phyloP scores from a whole-genome alignment of 1,284 basidiomycete genomes.

The Pterulicium gracile region DNA sequence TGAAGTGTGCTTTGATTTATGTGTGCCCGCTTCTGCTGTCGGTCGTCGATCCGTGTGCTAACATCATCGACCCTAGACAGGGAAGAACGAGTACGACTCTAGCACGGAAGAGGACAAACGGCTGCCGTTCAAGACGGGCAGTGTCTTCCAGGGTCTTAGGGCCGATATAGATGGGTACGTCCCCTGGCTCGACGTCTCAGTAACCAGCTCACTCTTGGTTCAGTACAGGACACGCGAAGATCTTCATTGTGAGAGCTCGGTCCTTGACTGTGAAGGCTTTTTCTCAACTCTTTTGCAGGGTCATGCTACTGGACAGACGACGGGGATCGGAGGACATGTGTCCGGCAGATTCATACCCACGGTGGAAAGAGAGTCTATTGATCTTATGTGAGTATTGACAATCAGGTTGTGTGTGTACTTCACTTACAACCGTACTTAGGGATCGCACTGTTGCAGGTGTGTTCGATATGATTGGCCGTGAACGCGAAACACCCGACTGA shows the following conservation, averaged over 20 bases:
- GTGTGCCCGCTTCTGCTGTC: no score
- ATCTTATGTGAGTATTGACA: constrained; percentile 55
- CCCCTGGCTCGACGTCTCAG: no score
- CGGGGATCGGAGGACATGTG: constrained; percentile 73
- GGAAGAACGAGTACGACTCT: constrained; percentile 80
- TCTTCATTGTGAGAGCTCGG: constrained; percentile 59
- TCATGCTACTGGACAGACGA: constrained; percentile 84
- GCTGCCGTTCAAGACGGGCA: constrained; percentile 50
- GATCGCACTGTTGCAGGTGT: constrained; percentile 68
- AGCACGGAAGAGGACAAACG: constrained; percentile 58
- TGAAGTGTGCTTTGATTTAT: constrained; percentile 83
- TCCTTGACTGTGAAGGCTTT: neutral
- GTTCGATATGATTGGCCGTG: no score
- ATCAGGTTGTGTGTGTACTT: constrained; percentile 9
- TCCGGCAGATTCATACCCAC: constrained; percentile 92
- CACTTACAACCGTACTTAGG: constrained; percentile 24
- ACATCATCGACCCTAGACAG: constrained; percentile 42
- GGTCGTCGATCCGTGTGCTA: neutral
- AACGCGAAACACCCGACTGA: no score
- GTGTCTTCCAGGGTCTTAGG: constrained; percentile 79
- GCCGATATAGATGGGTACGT: constrained; percentile 73
- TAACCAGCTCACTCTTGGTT: constrained; percentile 11
- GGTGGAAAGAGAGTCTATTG: constrained; percentile 92
- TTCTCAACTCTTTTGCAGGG: constrained; percentile 29
- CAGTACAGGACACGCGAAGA: constrained; percentile 55